Conservation (phyloP, 495 filamentous ascomycete species). For the Corynascus novoguineensis region DNA sequence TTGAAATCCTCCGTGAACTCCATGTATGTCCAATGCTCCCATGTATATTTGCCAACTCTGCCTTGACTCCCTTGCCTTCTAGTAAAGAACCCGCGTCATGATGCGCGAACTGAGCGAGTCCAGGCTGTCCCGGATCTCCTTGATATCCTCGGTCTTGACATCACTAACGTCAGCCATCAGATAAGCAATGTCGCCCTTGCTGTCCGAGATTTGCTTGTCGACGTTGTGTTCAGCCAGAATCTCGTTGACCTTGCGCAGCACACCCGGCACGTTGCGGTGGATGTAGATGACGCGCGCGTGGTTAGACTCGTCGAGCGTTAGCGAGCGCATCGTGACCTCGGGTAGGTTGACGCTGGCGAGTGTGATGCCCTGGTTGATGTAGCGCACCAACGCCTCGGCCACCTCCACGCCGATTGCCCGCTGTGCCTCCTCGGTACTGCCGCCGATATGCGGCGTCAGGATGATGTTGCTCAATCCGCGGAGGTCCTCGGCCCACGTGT, state of each 20-base stretch:
- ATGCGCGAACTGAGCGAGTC: conserved; percentile 80
- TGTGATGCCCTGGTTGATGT: conserved; percentile 89
- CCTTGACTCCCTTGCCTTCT: conserved; percentile 26
- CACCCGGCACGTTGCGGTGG: conserved; percentile 91
- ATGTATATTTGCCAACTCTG: not conserved
- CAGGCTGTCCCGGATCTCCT: conserved; percentile 73
- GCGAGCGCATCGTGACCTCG: conserved; percentile 78
- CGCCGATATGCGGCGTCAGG: conserved; percentile 92
- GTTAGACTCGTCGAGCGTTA: conserved; percentile 82
- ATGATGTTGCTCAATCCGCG: conserved; percentile 86
- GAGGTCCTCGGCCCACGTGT: conserved; percentile 81
- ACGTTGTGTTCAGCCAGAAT: conserved; percentile 94
- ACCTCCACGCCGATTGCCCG: conserved; percentile 95
- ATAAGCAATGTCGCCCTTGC: conserved; percentile 88
- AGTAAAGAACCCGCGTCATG: conserved; percentile 84
- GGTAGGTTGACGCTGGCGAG: conserved; percentile 93
- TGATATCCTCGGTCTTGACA: conserved; percentile 73
- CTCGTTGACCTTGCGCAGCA: conserved; percentile 87
- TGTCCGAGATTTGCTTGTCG: conserved; percentile 96
- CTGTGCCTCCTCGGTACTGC: conserved; percentile 96
- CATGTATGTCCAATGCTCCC: not conserved
- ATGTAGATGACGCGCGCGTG: conserved; percentile 92
- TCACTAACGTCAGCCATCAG: conserved; percentile 96
- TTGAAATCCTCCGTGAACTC: conserved; percentile 25
- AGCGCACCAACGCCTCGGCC: conserved; percentile 74